phyloP scores from a whole-genome alignment of 768 basidiomycete genomes.

The Mycena indigotica region DNA sequence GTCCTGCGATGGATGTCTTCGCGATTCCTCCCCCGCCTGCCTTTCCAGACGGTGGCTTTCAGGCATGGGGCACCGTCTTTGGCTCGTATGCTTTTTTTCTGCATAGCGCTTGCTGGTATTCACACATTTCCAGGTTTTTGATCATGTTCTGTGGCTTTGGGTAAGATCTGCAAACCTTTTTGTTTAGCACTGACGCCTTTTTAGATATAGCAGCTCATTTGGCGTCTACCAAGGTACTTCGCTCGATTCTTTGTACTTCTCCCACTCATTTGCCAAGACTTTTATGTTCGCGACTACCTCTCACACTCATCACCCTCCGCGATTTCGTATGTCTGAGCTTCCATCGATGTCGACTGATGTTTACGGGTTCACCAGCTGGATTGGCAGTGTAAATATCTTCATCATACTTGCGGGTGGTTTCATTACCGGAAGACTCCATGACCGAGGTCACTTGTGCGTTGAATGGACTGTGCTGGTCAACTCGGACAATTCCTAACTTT shows the following conservation, averaged over 20 bases:
- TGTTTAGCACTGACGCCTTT: background rate
- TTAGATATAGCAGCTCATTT: conserved; percentile 40
- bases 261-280: conserved; percentile 35
- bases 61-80: conserved; percentile 24
- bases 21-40: background rate
- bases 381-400: conserved; percentile 51
- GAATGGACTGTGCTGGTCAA: background rate
- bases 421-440: conserved; percentile 45
- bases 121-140: conserved; percentile 31
- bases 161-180: conserved; percentile 21
- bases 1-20: background rate
- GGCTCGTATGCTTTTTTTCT: conserved; percentile 18
- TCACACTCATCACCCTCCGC: conserved; percentile 37
- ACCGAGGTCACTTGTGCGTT: conserved; percentile 49
- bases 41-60: conserved; percentile 23
- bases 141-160: conserved; percentile 48
- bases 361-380: conserved; percentile 29
- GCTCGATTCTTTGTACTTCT: conserved; percentile 23
- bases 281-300: conserved; percentile 43
- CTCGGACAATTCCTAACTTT: background rate
- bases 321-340: conserved; percentile 33
- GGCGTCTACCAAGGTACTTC: conserved; percentile 37
- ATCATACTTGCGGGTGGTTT: conserved; percentile 44
- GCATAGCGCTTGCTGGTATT: background rate
- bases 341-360: background rate